These are phyloP conservation scores for Schwanniomyces occidentalis DNA, from an alignment of 805 yeast genomes.

Conservation along the genomic window DNA sequence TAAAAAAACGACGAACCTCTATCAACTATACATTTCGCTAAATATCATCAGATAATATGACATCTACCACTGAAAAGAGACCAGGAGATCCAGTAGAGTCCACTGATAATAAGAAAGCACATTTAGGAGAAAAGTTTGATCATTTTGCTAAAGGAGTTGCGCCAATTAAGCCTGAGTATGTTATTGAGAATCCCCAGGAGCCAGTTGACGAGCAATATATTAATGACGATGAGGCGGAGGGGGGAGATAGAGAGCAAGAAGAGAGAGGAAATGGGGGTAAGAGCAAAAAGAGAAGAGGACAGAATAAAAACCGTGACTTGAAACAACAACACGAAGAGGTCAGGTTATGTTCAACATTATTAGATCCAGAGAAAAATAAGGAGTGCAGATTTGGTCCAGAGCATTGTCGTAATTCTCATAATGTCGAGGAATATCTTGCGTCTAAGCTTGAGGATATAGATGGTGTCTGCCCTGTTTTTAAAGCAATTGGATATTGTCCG, in stretches of 20 bases:
- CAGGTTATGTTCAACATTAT: conserved; percentile 62
- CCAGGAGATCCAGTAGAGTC: conserved; percentile 9
- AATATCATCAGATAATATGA: too few species aligned
- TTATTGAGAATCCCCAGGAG: conserved; percentile 50
- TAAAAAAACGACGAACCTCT: too few species aligned
- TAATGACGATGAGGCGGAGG: conserved; percentile 48
- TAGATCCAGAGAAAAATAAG: conserved; percentile 51
- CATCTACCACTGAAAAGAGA: conserved; percentile 15
- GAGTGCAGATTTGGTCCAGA: conserved; percentile 67
- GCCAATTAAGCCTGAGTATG: conserved; percentile 69
- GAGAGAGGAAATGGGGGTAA: conserved; percentile 35
- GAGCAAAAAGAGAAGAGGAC: conserved; percentile 63
- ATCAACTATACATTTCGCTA: too few species aligned
- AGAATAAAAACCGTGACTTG: conserved; percentile 79
- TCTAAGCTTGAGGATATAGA: conserved; percentile 70
- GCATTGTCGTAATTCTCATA: conserved; percentile 76
- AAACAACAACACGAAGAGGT: conserved; percentile 64
- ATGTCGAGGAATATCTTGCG: conserved; percentile 60
- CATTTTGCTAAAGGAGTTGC: conserved; percentile 63
- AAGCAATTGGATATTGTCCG: conserved; percentile 85
- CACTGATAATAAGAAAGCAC: conserved; percentile 22
- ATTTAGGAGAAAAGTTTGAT: conserved; percentile 16
- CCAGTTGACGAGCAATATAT: conserved; percentile 27
- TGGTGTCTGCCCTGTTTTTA: conserved; percentile 83
- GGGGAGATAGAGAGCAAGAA: conserved; percentile 36